Percentiles rank a stretch among this genome's conserved stretches.
Evolutionary conservation across 75 land plant genomes (phyloP).

Genomic region (Sequoia sempervirens): DNA sequence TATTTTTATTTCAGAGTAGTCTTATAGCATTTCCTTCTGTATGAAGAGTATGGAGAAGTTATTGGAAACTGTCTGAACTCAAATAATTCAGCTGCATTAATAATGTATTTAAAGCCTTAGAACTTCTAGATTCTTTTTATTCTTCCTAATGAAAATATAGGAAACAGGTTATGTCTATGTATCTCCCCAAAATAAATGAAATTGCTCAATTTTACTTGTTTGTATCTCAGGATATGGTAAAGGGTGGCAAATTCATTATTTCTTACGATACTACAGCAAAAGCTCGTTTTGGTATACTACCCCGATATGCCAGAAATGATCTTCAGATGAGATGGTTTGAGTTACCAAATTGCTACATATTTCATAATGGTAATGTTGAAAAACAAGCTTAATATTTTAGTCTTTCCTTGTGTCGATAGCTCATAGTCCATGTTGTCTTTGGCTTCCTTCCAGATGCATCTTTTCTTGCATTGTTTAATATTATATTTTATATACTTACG

Average conservation of each 20-base stretch:
- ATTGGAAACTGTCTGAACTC: neutral
- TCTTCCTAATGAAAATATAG: neutral
- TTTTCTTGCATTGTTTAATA: neutral
- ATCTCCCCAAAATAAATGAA: neutral
- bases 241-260: slow-evolving; percentile 50
- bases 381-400: neutral
- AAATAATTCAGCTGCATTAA: neutral
- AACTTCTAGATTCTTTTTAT: neutral
- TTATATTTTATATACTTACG: neutral
- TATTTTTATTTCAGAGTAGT: slow-evolving; percentile 12
- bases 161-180: neutral
- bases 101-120: neutral
- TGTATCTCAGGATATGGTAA: slow-evolving; percentile 69
- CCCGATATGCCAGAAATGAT: slow-evolving; percentile 88
- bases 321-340: slow-evolving; percentile 83
- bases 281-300: slow-evolving; percentile 87
- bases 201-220: neutral
- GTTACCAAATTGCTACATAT: slow-evolving; percentile 86
- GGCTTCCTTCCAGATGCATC: neutral
- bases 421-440: neutral
- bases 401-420: neutral
- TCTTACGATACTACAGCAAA: slow-evolving; percentile 63
- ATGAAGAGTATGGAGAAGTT: neutral
- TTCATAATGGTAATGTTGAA: slow-evolving; percentile 71
- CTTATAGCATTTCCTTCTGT: neutral